Evolutionary conservation across 352 stramenopile genomes (phyloP).

Genomic region (Globisporangium megalacanthum): DNA sequence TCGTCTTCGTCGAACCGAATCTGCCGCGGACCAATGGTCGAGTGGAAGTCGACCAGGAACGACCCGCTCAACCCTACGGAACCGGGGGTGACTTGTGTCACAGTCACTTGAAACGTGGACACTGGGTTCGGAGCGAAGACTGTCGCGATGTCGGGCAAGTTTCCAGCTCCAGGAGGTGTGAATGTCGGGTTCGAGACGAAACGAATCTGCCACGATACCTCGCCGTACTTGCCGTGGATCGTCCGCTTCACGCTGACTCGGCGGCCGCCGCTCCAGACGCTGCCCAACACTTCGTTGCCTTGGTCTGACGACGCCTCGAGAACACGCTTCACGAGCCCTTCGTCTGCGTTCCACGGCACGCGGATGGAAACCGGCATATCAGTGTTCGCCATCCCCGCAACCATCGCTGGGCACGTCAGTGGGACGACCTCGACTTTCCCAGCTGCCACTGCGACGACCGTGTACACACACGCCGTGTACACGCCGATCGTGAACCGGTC

Average conservation of each 20-base stretch:
- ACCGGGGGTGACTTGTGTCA: slow-evolving; percentile 86
- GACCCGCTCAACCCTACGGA: slow-evolving; percentile 85
- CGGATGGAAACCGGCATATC: slow-evolving; percentile 23
- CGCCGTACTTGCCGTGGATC: slow-evolving; percentile 93
- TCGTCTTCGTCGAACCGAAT: slow-evolving; percentile 88
- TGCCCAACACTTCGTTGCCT: slow-evolving; percentile 18
- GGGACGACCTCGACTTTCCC: slow-evolving; percentile 30
- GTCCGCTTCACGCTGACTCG: slow-evolving; percentile 82
- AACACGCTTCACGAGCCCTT: slow-evolving; percentile 35
- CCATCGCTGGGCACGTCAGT: slow-evolving; percentile 23
- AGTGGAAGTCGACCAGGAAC: slow-evolving; percentile 90
- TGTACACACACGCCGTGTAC: slow-evolving; percentile 53
- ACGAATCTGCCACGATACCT: slow-evolving; percentile 90
- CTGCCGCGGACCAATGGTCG: slow-evolving; percentile 57
- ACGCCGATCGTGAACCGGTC: slow-evolving; percentile 56
- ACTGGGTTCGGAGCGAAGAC: slow-evolving; percentile 24
- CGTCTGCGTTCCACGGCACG: slow-evolving; percentile 68
- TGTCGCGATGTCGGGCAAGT: slow-evolving; percentile 69
- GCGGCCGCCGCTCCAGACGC: slow-evolving; percentile 42
- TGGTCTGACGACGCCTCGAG: slow-evolving; percentile 52
- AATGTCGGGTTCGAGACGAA: slow-evolving; percentile 92
- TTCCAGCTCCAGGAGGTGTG: slow-evolving; percentile 88
- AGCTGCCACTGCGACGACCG: slow-evolving; percentile 24
- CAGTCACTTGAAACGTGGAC: slow-evolving; percentile 36
- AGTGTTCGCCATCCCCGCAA: slow-evolving; percentile 11